Conservation (phyloP, 257 asterid species). For the Orobanche coerulescens region DNA sequence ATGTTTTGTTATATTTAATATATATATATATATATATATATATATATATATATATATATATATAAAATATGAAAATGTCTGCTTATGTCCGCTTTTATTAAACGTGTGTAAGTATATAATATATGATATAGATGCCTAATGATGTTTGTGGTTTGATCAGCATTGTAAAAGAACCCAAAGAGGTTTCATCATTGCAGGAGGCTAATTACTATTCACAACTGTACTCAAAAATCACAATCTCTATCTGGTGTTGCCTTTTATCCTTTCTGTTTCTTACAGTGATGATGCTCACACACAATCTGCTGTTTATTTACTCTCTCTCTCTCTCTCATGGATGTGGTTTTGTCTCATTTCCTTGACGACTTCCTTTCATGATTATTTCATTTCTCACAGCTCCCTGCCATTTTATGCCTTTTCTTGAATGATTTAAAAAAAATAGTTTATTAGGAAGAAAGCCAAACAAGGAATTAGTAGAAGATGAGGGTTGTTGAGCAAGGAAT, state of each 20-base stretch:
- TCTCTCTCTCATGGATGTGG: neutral
- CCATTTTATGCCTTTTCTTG: neutral
- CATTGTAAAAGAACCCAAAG: too few relatives aligned
- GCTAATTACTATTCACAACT: constrained; percentile 27
- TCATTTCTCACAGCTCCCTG: too few relatives aligned
- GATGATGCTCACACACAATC: neutral
- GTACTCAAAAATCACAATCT: constrained; percentile 18
- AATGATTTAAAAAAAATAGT: neutral
- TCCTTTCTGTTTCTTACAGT: constrained; percentile 9
- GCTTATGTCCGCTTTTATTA: too few relatives aligned
- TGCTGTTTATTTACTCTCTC: neutral
- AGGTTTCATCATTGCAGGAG: constrained; percentile 25
- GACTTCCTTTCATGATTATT: neutral
- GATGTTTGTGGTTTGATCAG: too few relatives aligned
- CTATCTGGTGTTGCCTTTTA: constrained; percentile 18
- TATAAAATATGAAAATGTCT: too few relatives aligned
- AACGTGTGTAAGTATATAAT: too few relatives aligned
- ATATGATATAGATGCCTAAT: too few relatives aligned
- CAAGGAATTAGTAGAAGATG: constrained; percentile 19
- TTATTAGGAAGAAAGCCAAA: neutral
- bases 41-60: too few relatives aligned
- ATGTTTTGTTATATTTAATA: too few relatives aligned
- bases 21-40: too few relatives aligned
- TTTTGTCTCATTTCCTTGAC: neutral
- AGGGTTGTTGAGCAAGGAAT: constrained; percentile 35